Conservation (phyloP, 306 rosid genomes). For the Rubus idaeus region DNA sequence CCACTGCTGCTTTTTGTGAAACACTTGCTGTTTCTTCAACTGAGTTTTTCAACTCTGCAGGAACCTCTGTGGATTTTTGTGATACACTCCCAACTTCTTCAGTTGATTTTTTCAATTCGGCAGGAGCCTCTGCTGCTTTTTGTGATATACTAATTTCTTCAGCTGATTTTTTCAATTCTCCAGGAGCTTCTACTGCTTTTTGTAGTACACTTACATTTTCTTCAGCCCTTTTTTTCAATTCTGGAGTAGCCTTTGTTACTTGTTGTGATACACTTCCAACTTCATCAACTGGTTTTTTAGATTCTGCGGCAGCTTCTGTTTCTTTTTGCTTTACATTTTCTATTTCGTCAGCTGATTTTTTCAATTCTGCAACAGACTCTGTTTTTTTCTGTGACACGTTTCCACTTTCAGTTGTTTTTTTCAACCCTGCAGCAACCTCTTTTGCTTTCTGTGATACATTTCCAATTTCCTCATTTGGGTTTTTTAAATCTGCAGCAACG, state of each 20-base stretch:
- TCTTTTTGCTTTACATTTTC: background rate
- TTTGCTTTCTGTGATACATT: background rate
- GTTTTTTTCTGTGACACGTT: background rate
- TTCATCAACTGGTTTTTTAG: too few species aligned
- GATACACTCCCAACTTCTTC: background rate
- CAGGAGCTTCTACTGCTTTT: conserved; percentile 4
- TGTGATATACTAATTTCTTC: background rate
- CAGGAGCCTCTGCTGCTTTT: background rate
- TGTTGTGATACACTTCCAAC: background rate
- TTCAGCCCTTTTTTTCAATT: background rate
- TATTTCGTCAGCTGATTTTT: background rate
- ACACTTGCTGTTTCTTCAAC: background rate
- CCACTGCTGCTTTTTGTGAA: background rate
- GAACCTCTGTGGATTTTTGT: background rate
- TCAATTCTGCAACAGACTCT: too few species aligned
- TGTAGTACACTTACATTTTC: background rate
- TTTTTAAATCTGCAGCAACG: background rate
- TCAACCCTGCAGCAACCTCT: background rate
- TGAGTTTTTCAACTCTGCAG: background rate
- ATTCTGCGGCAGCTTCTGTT: too few species aligned
- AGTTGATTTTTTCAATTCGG: background rate
- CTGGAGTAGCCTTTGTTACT: background rate
- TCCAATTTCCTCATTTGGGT: background rate
- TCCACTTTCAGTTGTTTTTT: background rate
- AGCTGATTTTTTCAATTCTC: background rate